These are phyloP conservation scores for Yamadazyma ubonensis DNA, from an alignment of 805 yeast genomes.

Conservation along the genomic window DNA sequence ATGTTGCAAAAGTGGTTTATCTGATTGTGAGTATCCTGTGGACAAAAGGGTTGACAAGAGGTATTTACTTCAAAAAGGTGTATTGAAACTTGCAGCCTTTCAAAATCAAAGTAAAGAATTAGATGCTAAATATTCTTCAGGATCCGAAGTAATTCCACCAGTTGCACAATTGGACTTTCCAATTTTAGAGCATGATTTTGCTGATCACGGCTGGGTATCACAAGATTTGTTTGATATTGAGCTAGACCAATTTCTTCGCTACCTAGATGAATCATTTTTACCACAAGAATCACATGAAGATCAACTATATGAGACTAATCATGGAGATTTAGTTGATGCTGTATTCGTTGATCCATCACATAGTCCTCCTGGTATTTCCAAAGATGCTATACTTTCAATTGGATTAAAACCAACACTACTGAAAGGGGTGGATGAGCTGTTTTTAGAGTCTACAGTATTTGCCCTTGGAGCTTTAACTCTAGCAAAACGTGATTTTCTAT, in stretches of 20 bases:
- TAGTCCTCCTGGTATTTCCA: neutral
- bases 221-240: neutral
- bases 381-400: neutral
- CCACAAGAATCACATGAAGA: too few species aligned
- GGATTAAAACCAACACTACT: neutral
- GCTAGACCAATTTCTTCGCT: neutral
- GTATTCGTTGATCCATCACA: neutral
- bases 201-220: neutral
- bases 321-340: neutral
- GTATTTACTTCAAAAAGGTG: neutral
- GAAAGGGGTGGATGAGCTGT: neutral
- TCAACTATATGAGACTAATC: too few species aligned
- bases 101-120: too few species aligned
- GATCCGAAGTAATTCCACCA: too few species aligned
- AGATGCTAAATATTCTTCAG: too few species aligned
- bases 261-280: neutral
- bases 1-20: neutral
- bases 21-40: neutral
- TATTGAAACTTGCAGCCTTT: neutral
- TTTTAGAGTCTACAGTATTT: neutral
- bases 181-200: too few species aligned
- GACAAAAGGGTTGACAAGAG: neutral
- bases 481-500: neutral
- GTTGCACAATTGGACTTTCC: too few species aligned
- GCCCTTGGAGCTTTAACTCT: neutral